Base-by-base conservation (phyloP, 1,284 basidiomycete species). In the Spongispora temasekensis region DNA sequence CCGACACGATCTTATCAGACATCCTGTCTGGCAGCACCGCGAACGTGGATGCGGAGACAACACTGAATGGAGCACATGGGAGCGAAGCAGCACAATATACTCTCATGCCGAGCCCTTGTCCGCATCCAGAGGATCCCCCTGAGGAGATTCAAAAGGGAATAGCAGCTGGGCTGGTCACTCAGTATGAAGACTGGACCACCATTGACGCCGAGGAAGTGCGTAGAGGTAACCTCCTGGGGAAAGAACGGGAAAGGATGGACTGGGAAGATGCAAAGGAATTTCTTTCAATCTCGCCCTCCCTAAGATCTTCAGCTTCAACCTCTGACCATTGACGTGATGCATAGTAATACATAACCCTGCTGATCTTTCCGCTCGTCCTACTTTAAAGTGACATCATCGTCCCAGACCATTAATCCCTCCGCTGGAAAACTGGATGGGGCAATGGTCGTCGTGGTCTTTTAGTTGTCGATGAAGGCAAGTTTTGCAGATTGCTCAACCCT, bases 191-290 rank as follows among this genome's bases (percentile, higher is more conserved):
- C 64, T 95, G 93, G 93, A 85, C 82, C 73, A 69, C 65, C 59
- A 76, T 94, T 17, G 83, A 93, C 68, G 78, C 74, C 19, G 90
- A 89, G 69, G 93, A 95, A 72, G 69, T 82, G 30, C 75, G 79
- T 61, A 76, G 84, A 53, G 93, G 92, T 0, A 71, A 79, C 60
- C 70, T 68, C 42, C 60, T 76, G 27, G 88, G 87, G 3, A 95
- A 95, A 75, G 88, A 91, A 72, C 79, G 91, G 53, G 93, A 95
- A 76, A 81, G 93, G 64, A 88, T 95, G 85, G 68, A 65, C 1
- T 92, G 90, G 89, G 76, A 81, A 56, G 82, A 85, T 54, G 85
- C 79, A 5, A 70, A 65, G 55, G 62, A 63, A 40, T 81, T 84
- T 62, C 68, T 88, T 37, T 61, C 61, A 23, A 56, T 61, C 48